Base-by-base conservation (phyloP, 768 basidiomycete species). In the Gelatoporia subvermispora region DNA sequence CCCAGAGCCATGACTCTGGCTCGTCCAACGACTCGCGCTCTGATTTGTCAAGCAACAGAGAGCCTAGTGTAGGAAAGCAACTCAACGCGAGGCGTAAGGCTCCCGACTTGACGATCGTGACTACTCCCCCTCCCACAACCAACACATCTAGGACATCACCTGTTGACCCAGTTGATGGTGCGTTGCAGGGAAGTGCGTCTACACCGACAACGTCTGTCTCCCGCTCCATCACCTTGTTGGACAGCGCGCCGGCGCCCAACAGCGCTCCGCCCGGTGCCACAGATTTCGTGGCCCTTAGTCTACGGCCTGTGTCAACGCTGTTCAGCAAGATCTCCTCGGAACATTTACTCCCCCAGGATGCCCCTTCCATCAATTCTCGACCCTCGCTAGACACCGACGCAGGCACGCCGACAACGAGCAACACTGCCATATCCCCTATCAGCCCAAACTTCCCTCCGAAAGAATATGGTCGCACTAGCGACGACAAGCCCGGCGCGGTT, bases 251-350 rank as follows among this genome's bases (percentile, higher is more conserved):
- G 13, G 21, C 62, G 34, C 73, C 83, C 1, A 76, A 75, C 54
- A 87, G 83, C 57, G 86, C 86, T 22, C 88, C 87, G 2, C 73
- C 86, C 18, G 70, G 76, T 39, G 72, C 78, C 8, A 66, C 74
- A 1, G 78, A 80, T 44, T 91, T 90, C 58, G 74, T 83, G 10
- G 69, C 77, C 3, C 73, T 92, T 41, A 81, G 78, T 57, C 66
- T 92, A 44, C 78, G 89, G 15, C 88, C 88, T 2, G 72, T 90
- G 16, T 91, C 89, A 18, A 80, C 82, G 1, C 70, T 84, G 37
- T 92, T 92, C 63, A 84, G 85, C 58, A 69, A 79, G 9, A 80
- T 85, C 22, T 86, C 90, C 57, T 71, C 75, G 8, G 72, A 73
- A 21, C 65, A 72, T 49, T 63, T 76, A 16, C 49, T 63, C 43